Evolutionary conservation across 768 basidiomycete genomes (phyloP), one percentile per base, ranked within the genome.

Genomic region (Aureoboletus auriporus): DNA sequence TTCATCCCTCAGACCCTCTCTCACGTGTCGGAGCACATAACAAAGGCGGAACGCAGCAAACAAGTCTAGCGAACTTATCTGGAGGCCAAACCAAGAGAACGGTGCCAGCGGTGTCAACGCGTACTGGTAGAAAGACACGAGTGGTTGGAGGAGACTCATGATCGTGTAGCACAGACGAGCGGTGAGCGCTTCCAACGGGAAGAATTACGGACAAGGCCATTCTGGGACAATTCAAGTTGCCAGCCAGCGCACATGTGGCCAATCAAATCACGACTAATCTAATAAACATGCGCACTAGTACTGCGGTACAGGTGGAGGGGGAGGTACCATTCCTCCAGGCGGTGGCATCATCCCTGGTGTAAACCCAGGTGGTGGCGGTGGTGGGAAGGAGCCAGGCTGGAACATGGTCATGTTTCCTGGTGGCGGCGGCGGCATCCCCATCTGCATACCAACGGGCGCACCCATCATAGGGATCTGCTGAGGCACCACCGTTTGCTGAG

Each of bases 311-410:
- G 62, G 80, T 34, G 74, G 74, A 12, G 75, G 77, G 30, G 79
- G 76, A 28, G 74, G 63, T 9, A 65, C 57, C 65, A 74, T 69
- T 42, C 60, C 69, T 58, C 58, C 69, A 46, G 51, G 59, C 50
- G 56, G 58, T 30, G 57, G 53, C 59, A 66, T 70, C 59, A 67
- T 66, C 4, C 74, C 75, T 47, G 77, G 78, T 46, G 76, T 74
- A 63, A 84, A 89, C 5, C 85, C 86, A 56, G 82, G 74, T 9
- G 82, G 80, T 1, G 84, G 84, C 3, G 83, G 84, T 3, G 80
- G 78, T 26, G 80, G 78, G 44, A 74, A 77, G n/a, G 72, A 67
- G 16, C 73, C 72, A 39, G 62, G 59, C 6, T 69, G 66, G 65
- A 73, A 82, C 57, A 81, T 71, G 13, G 68, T 59, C 68, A 80